Evolutionary conservation across 768 basidiomycete genomes (phyloP).

Genomic region (Mycena filopes): DNA sequence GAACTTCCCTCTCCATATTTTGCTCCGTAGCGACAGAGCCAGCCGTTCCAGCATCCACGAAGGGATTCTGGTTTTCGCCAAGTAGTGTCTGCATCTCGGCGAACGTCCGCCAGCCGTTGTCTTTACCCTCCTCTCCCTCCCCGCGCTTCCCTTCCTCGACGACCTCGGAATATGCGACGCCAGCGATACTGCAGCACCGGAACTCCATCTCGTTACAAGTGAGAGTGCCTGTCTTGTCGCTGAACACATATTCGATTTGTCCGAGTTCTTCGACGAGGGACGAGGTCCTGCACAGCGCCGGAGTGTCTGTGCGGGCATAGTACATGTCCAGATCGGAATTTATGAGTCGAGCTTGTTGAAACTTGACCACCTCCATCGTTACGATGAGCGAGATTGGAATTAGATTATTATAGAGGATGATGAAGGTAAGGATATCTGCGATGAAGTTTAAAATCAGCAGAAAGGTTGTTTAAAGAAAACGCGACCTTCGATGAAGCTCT

Average conservation of each 20-base stretch:
- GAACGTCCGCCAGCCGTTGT: constrained; percentile 81
- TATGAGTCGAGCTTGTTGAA: constrained; percentile 96
- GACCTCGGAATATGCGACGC: constrained; percentile 87
- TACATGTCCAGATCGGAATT: constrained; percentile 99
- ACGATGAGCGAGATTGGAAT: constrained; percentile 99
- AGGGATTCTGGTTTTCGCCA: constrained; percentile 66
- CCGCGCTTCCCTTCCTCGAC: constrained; percentile 89
- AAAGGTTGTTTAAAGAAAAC: constrained; percentile 13
- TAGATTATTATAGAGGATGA: constrained; percentile 98
- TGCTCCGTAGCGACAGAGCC: constrained; percentile 42
- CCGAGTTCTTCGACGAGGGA: constrained; percentile 98
- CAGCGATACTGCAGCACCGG: constrained; percentile 87
- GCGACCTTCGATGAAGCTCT: constrained; percentile 84
- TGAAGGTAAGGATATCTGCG: constrained; percentile 96
- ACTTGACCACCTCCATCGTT: constrained; percentile 99
- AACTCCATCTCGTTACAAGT: constrained; percentile 99
- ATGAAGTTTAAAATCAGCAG: constrained; percentile 27
- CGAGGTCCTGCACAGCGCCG: constrained; percentile 97
- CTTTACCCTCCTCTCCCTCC: constrained; percentile 65
- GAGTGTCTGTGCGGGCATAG: constrained; percentile 93
- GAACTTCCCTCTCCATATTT: constrained; percentile 60
- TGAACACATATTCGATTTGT: constrained; percentile 97
- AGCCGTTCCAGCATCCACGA: constrained; percentile 57
- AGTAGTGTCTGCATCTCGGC: constrained; percentile 71
- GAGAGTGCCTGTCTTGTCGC: constrained; percentile 94